These are phyloP conservation scores for Cytospora piceicola DNA, from an alignment of 2,329 filamentous ascomycete genomes.

Conservation along the genomic window DNA sequence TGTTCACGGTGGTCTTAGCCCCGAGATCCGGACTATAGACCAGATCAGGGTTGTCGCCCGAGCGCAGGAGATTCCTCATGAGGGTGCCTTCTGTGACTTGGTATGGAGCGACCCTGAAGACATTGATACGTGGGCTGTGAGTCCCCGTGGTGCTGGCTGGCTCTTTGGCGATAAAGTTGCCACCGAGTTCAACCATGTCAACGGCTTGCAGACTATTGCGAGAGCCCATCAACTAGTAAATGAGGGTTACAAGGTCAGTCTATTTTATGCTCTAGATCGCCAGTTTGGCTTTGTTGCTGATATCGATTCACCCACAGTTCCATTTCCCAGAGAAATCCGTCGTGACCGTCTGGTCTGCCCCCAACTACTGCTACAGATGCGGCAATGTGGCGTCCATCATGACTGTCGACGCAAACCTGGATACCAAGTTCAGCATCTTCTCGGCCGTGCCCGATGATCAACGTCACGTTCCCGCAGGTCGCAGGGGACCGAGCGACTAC, in stretches of 20 bases:
- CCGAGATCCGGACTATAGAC: constrained; percentile 94
- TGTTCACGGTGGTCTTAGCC: constrained; percentile 88
- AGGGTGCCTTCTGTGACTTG: constrained; percentile 96
- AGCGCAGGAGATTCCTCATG: constrained; percentile 96
- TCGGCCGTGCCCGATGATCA: constrained; percentile 85
- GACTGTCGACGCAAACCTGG: constrained; percentile 82
- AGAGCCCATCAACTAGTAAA: constrained; percentile 98
- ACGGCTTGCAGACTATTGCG: constrained; percentile 92
- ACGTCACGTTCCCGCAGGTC: constrained; percentile 75
- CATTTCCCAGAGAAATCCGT: constrained; percentile 95
- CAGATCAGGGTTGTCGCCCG: constrained; percentile 99
- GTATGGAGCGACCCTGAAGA: constrained; percentile 99
- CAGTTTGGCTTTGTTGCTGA: constrained; percentile 25
- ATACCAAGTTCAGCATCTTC: constrained; percentile 92
- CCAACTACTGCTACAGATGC: constrained; percentile 93
- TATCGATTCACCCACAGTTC: constrained; percentile 59
- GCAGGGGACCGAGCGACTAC: constrained; percentile 70
- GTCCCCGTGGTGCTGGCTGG: constrained; percentile 93
- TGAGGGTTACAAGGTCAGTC: constrained; percentile 87
- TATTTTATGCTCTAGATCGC: constrained; percentile 43
- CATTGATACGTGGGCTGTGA: constrained; percentile 93
- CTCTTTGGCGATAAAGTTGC: constrained; percentile 98
- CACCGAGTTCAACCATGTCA: constrained; percentile 96
- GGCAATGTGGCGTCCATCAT: constrained; percentile 97
- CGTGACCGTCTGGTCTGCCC: constrained; percentile 97